These are phyloP conservation scores for Iris pallida DNA, from an alignment of 116 monocot genomes.

Conservation along the genomic window DNA sequence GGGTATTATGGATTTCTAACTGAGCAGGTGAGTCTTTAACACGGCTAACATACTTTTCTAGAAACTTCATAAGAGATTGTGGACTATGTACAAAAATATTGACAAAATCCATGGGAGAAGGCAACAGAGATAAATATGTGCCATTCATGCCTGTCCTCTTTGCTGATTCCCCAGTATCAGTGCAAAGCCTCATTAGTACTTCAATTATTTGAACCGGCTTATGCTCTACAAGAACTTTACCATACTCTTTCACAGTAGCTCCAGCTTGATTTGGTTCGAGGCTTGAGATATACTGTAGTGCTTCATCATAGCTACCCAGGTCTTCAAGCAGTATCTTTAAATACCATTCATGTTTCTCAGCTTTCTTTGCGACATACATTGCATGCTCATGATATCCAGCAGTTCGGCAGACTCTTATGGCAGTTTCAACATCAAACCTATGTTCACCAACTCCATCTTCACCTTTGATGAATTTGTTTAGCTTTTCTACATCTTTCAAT, in stretches of 20 bases:
- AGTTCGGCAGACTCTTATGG: constrained; percentile 89
- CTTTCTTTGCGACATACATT: constrained; percentile 89
- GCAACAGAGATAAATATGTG: constrained; percentile 36
- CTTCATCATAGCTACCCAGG: constrained; percentile 79
- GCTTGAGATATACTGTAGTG: constrained; percentile 78
- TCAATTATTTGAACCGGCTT: constrained; percentile 64
- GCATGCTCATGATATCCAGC: constrained; percentile 99
- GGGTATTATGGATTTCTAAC: constrained; percentile 84
- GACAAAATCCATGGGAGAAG: constrained; percentile 89
- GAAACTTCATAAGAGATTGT: constrained; percentile 71
- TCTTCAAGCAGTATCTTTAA: constrained; percentile 97
- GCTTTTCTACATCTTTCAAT: constrained; percentile 93
- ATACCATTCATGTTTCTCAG: constrained; percentile 92
- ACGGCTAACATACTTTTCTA: constrained; percentile 69
- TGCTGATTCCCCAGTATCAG: constrained; percentile 27
- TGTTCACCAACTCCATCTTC: constrained; percentile 70
- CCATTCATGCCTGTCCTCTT: constrained; percentile 36
- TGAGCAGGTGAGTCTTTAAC: constrained; percentile 81
- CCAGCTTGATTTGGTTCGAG: constrained; percentile 85
- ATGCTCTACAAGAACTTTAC: constrained; percentile 91
- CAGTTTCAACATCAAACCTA: constrained; percentile 98
- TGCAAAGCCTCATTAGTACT: constrained; percentile 80
- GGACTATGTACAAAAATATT: constrained; percentile 94
- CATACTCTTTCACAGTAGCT: constrained; percentile 86
- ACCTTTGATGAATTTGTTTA: constrained; percentile 92